phyloP scores from a whole-genome alignment of 2,329 filamentous ascomycete genomes.

The Stenocarpella maydis region DNA sequence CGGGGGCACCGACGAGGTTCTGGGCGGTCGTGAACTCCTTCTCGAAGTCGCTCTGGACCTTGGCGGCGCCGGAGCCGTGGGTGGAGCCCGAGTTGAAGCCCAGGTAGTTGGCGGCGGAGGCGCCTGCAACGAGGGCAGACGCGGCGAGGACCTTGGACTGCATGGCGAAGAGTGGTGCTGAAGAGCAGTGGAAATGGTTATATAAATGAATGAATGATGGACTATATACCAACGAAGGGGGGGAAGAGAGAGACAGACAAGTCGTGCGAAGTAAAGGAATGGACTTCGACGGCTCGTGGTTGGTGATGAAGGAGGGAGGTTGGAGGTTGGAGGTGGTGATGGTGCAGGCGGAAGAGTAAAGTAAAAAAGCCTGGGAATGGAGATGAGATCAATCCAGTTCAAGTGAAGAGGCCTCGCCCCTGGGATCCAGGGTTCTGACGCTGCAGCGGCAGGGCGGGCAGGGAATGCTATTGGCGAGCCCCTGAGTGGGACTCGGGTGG shows the following conservation, averaged over 20 bases:
- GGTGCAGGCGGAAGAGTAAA: not conserved
- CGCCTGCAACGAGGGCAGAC: constrained; percentile 29
- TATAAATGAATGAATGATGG: not conserved
- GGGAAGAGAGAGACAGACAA: not conserved
- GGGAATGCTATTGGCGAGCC: constrained; percentile 21
- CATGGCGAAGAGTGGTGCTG: constrained; percentile 24
- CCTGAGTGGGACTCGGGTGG: constrained; percentile 13
- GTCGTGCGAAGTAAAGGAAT: constrained; percentile 28
- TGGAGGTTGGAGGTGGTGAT: not conserved
- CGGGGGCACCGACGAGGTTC: constrained; percentile 67
- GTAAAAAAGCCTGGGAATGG: constrained; percentile 8
- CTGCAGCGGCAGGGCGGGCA: constrained; percentile 3
- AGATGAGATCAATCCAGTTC: not conserved
- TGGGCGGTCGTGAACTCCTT: constrained; percentile 73
- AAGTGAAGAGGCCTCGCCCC: constrained; percentile 2
- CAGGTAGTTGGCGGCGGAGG: constrained; percentile 49
- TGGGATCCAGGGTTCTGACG: not conserved
- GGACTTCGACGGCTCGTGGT: constrained; percentile 25
- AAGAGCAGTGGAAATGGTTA: not conserved
- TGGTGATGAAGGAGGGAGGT: not conserved
- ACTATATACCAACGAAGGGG: constrained; percentile 8
- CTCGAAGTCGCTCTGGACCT: constrained; percentile 72
- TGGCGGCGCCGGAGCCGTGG: constrained; percentile 66
- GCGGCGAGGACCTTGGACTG: constrained; percentile 25
- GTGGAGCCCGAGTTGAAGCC: constrained; percentile 80